Percentiles rank a stretch among this genome's conserved stretches.
Evolutionary conservation across 805 yeast species (phyloP).

Genomic region (Teunomyces tritomae): DNA sequence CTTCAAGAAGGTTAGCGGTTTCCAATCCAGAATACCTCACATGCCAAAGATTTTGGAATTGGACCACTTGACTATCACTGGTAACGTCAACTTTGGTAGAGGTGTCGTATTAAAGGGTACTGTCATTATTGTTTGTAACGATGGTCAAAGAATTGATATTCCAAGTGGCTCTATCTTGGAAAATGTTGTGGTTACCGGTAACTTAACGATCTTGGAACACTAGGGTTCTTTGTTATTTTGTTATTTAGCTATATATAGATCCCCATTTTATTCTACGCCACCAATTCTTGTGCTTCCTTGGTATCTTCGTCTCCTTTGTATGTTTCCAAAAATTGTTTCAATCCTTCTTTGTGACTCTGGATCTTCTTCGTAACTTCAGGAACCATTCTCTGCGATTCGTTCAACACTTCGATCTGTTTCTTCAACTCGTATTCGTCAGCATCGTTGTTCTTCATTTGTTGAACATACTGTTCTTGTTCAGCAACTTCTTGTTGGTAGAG

Average conservation of each 20-base stretch:
- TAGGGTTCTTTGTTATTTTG: conserved; percentile 23
- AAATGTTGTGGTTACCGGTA: conserved; percentile 96
- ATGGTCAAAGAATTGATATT: conserved; percentile 94
- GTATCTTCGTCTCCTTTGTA: conserved; percentile 36
- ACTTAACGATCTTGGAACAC: conserved; percentile 90
- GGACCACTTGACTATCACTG: conserved; percentile 96
- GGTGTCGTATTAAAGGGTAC: conserved; percentile 92
- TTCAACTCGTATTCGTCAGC: conserved; percentile 68
- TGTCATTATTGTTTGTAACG: conserved; percentile 95
- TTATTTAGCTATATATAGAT: not conserved
- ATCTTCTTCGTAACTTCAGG: conserved; percentile 19
- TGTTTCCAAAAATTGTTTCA: conserved; percentile 38
- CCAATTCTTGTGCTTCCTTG: conserved; percentile 23
- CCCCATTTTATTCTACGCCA: conserved; percentile 2
- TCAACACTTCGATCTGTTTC: conserved; percentile 37
- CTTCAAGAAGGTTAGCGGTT: conserved; percentile 91
- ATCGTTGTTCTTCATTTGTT: conserved; percentile 40
- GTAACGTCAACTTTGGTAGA: conserved; percentile 90
- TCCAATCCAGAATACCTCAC: conserved; percentile 86
- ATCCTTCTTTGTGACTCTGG: conserved; percentile 31
- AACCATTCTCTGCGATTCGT: conserved; percentile 40
- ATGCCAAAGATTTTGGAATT: conserved; percentile 96
- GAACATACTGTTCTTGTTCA: conserved; percentile 52
- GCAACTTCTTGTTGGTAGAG: conserved; percentile 58
- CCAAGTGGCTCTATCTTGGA: conserved; percentile 95